Evolutionary conservation across 192 early-diverging fungal species (phyloP).

Genomic region (Lunasporangiospora selenospora): DNA sequence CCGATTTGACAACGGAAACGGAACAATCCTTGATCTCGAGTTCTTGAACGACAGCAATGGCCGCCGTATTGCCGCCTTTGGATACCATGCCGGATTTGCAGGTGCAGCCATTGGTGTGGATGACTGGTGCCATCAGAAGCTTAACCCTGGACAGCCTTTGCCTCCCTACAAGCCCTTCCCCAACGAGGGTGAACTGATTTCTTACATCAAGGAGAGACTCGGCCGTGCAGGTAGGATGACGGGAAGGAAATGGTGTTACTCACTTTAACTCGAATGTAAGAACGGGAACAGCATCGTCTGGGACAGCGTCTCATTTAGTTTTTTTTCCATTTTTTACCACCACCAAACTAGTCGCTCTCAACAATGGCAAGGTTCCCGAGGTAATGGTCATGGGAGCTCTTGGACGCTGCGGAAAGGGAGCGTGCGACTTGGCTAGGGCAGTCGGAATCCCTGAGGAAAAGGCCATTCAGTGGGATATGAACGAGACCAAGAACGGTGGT

Average conservation of each 20-base stretch:
- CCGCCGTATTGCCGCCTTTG: constrained; percentile 95
- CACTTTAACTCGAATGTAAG: too few species aligned
- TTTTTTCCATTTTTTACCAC: not conserved
- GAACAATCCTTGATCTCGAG: constrained; percentile 92
- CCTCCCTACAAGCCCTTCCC: constrained; percentile 84
- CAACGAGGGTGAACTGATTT: constrained; percentile 82
- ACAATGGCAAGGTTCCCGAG: constrained; percentile 70
- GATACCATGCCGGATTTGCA: constrained; percentile 97
- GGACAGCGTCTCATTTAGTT: not conserved
- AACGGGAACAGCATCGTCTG: not conserved
- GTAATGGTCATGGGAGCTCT: constrained; percentile 99
- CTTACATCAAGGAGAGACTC: constrained; percentile 70
- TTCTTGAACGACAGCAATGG: constrained; percentile 86
- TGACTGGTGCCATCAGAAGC: constrained; percentile 87
- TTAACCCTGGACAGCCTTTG: constrained; percentile 62
- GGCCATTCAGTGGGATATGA: constrained; percentile 96
- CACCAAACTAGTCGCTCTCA: constrained; percentile 43
- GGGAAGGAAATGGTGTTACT: too few species aligned
- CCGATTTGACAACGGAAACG: constrained; percentile 86
- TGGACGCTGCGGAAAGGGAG: constrained; percentile 94
- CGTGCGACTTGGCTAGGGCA: constrained; percentile 81
- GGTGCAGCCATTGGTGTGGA: constrained; percentile 92
- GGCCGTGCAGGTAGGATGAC: constrained; percentile 58
- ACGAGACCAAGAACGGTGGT: constrained; percentile 90
- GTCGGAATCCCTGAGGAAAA: constrained; percentile 82